These are phyloP conservation scores for Xerocomus spinulosus DNA, from an alignment of 768 basidiomycete genomes.

Conservation along the genomic window DNA sequence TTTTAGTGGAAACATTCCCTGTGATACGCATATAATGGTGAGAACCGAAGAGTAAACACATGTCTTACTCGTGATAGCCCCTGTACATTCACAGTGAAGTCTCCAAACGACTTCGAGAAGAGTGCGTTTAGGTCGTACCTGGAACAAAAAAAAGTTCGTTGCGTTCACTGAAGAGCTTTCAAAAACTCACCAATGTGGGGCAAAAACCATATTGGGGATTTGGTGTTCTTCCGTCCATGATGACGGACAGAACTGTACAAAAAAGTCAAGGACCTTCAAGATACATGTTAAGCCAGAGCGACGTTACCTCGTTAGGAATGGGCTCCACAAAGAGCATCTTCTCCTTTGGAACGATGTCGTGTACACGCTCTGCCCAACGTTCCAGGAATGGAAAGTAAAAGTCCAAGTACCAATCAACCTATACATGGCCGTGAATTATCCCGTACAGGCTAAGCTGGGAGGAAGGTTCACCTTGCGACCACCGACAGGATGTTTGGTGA, in stretches of 20 bases:
- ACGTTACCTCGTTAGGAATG: slow-evolving; percentile 85
- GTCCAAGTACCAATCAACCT: slow-evolving; percentile 86
- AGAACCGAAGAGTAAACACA: not conserved
- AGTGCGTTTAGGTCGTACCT: slow-evolving; percentile 93
- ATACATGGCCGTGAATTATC: not conserved
- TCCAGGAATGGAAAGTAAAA: slow-evolving; percentile 77
- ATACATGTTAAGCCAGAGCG: not conserved
- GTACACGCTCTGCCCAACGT: slow-evolving; percentile 62
- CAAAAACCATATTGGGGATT: slow-evolving; percentile 59
- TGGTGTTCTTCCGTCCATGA: slow-evolving; percentile 68
- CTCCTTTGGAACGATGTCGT: slow-evolving; percentile 40
- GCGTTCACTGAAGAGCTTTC: too few relatives aligned
- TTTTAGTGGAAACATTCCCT: slow-evolving; percentile 84
- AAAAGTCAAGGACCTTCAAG: slow-evolving; percentile 3
- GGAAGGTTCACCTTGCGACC: slow-evolving; percentile 49
- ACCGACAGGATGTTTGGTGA: slow-evolving; percentile 61
- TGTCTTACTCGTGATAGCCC: slow-evolving; percentile 69
- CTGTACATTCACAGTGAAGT: slow-evolving; percentile 91
- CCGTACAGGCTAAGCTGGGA: not conserved
- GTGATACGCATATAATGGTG: slow-evolving; percentile 1
- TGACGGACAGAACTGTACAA: slow-evolving; percentile 65
- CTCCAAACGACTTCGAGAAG: slow-evolving; percentile 78
- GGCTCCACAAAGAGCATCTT: slow-evolving; percentile 76
- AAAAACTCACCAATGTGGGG: slow-evolving; percentile 75
- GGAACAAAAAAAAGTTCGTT: not conserved